These are phyloP conservation scores for Fusarium equiseti DNA, from an alignment of 2,329 filamentous ascomycete species.

Conservation along the genomic window DNA sequence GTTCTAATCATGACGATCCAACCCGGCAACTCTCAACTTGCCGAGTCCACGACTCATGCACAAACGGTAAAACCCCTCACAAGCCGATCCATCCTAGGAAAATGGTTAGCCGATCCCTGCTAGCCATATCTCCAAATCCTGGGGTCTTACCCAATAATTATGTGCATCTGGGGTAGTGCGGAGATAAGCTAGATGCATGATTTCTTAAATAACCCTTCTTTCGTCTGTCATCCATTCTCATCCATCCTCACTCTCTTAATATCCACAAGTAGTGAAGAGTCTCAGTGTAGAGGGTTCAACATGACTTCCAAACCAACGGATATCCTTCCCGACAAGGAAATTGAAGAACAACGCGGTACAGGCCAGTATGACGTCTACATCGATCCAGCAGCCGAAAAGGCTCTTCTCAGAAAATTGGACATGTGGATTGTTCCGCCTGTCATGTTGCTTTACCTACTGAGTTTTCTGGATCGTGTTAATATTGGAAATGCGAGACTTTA, in stretches of 20 bases:
- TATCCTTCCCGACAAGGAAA: conserved; percentile 32
- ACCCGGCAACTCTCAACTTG: conserved; percentile 21
- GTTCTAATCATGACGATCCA: background rate
- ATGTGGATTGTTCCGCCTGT: conserved; percentile 72
- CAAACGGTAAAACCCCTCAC: conserved; percentile 35
- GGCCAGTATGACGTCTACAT: conserved; percentile 44
- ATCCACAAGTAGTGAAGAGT: background rate
- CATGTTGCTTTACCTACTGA: conserved; percentile 68
- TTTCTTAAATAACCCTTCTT: conserved; percentile 28
- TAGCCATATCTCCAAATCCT: conserved; percentile 21
- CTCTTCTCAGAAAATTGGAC: conserved; percentile 70
- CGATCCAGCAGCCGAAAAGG: conserved; percentile 49
- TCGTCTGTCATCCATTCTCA: background rate
- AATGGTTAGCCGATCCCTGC: conserved; percentile 15
- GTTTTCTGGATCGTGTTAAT: conserved; percentile 50
- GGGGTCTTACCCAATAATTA: conserved; percentile 27
- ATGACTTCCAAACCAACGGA: conserved; percentile 35
- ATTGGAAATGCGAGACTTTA: conserved; percentile 73
- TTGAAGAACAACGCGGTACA: conserved; percentile 33
- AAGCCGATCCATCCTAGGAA: conserved; percentile 23
- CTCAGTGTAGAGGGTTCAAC: background rate
- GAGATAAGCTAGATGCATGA: conserved; percentile 25
- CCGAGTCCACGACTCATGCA: conserved; percentile 30
- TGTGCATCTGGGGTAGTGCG: conserved; percentile 37
- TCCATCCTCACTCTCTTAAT: background rate